A percentile compares a stretch with the other conserved stretches of the same genome.
Conservation (phyloP, 164 flowering plant genomes). For the Stephania cephalantha region DNA sequence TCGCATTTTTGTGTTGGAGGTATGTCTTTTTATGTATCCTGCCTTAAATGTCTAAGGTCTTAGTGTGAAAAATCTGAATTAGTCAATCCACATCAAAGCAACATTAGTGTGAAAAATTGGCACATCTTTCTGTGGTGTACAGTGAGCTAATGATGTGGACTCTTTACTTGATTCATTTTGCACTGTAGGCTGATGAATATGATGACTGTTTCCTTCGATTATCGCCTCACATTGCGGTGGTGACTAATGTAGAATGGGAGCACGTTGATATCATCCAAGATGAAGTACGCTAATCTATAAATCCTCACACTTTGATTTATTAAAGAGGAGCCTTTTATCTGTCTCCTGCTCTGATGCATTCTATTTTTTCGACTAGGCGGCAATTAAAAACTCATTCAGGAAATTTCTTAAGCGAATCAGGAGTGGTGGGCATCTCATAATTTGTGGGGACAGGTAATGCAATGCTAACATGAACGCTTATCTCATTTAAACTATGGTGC, state of each 20-base stretch:
- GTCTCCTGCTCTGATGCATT: neutral
- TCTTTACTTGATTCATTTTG: slow-evolving; percentile 1
- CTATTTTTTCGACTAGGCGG: slow-evolving; percentile 23
- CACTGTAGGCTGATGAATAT: slow-evolving; percentile 45
- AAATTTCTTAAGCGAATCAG: slow-evolving; percentile 34
- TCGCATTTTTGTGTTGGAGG: slow-evolving; percentile 41
- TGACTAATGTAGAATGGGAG: slow-evolving; percentile 51
- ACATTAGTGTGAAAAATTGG: too few relatives aligned
- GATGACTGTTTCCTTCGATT: slow-evolving; percentile 40
- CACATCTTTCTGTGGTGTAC: neutral
- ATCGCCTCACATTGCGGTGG: slow-evolving; percentile 35
- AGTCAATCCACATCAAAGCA: too few relatives aligned
- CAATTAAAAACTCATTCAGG: slow-evolving; percentile 26
- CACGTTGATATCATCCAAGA: slow-evolving; percentile 42
- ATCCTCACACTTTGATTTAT: neutral
- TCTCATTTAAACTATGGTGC: neutral
- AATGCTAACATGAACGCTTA: neutral
- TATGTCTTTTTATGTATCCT: slow-evolving; percentile 8
- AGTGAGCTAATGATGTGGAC: neutral
- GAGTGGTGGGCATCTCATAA: slow-evolving; percentile 34
- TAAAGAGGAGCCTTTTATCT: neutral
- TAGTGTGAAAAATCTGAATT: too few relatives aligned
- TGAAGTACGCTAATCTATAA: slow-evolving; percentile 26
- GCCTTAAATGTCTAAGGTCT: too few relatives aligned
- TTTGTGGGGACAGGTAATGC: slow-evolving; percentile 43